A percentile compares a stretch with the other conserved stretches of the same genome.
Evolutionary conservation across 1,284 basidiomycete genomes (phyloP).

Genomic region (Cryptococcus floricola): DNA sequence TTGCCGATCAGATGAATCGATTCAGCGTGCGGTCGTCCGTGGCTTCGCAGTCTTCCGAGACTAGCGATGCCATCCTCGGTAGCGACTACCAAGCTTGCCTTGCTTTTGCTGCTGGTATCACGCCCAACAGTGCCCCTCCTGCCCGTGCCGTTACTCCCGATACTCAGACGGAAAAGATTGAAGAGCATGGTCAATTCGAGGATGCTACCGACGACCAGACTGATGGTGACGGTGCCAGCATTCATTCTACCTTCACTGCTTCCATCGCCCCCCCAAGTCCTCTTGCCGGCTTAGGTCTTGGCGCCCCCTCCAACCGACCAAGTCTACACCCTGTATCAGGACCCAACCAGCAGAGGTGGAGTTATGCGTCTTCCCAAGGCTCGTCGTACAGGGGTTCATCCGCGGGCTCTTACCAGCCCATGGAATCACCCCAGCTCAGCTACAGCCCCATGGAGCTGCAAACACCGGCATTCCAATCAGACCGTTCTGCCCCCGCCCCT

Average conservation of each 20-base stretch:
- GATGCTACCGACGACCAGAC: conserved; percentile 56
- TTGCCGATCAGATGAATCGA: conserved; percentile 56
- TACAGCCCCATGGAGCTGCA: conserved; percentile 9
- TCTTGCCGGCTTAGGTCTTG: conserved; percentile 36
- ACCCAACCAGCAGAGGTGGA: conserved; percentile 29
- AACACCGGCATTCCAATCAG: conserved; percentile 17
- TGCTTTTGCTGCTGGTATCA: conserved; percentile 29
- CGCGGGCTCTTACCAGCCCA: conserved; percentile 16
- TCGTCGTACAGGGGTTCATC: conserved; percentile 26
- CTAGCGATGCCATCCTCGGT: conserved; percentile 33
- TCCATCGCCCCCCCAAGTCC: conserved; percentile 18
- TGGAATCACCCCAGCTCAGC: conserved; percentile 19
- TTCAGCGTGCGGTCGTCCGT: conserved; percentile 52
- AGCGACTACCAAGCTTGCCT: conserved; percentile 41
- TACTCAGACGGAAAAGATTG: conserved; percentile 23
- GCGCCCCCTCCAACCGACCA: conserved; percentile 28
- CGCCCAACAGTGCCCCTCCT: conserved; percentile 11
- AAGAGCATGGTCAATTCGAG: conserved; percentile 50
- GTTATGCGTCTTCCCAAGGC: conserved; percentile 31
- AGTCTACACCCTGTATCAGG: conserved; percentile 25
- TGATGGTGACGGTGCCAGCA: conserved; percentile 26
- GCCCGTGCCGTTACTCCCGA: conserved; percentile 1
- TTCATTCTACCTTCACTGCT: conserved; percentile 23
- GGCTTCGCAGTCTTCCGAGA: conserved; percentile 46
- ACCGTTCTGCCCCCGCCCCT: conserved; percentile 25